phyloP scores from a whole-genome alignment of 305 asterid genomes.

The Ajuga reptans region DNA sequence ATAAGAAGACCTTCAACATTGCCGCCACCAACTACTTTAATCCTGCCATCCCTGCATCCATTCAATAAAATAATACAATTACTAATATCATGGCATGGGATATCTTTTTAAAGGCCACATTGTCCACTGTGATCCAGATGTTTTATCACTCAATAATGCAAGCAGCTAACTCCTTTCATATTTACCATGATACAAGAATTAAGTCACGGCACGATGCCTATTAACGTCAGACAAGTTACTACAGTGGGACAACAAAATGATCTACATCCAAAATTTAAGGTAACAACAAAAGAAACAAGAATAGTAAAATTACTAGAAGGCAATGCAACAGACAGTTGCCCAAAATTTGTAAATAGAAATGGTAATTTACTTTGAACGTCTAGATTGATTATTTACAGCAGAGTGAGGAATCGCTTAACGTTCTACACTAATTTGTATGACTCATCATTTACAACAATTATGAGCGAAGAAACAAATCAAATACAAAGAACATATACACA shows the following conservation, averaged over 20 bases:
- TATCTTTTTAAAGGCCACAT: conserved; percentile 1
- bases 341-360: not conserved
- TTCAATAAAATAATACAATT: conserved; percentile 12
- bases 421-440: conserved; percentile 2
- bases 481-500: conserved; percentile 9
- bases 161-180: not conserved
- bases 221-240: not conserved
- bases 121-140: not conserved
- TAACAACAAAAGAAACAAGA: conserved; percentile 14
- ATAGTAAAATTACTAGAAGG: not conserved
- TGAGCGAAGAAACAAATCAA: conserved; percentile 3
- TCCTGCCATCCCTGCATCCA: conserved; percentile 85
- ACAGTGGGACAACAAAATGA: conserved; percentile 11
- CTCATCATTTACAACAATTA: not conserved
- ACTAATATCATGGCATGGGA: not conserved
- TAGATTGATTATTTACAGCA: not conserved
- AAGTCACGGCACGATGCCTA: not conserved
- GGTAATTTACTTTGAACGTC: not conserved
- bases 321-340: not conserved
- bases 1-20: conserved; percentile 77
- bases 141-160: not conserved
- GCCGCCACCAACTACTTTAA: conserved; percentile 82
- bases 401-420: conserved; percentile 6
- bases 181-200: conserved; percentile 10
- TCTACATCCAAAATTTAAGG: not conserved